phyloP scores from a whole-genome alignment of 805 yeast species.

The Scheffersomyces lignosus region DNA sequence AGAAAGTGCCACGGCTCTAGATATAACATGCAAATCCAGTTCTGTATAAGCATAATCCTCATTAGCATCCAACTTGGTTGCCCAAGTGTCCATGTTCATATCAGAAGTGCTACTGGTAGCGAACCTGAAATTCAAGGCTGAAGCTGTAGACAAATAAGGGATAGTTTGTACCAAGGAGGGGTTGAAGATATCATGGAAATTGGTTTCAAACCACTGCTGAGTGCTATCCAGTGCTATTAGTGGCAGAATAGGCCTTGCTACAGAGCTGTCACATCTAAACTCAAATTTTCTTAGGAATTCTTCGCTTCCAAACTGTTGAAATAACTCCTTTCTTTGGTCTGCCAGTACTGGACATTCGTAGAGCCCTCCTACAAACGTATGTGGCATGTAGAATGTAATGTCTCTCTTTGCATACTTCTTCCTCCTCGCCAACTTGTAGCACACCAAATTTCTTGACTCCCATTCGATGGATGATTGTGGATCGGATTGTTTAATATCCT shows the following conservation, averaged over 20 bases:
- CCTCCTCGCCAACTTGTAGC: constrained; percentile 59
- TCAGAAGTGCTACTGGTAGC: constrained; percentile 29
- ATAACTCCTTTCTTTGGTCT: constrained; percentile 20
- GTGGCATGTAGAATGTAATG: constrained; percentile 51
- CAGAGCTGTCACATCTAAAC: constrained; percentile 33
- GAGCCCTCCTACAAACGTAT: constrained; percentile 63
- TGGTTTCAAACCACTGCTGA: constrained; percentile 44
- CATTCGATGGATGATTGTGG: constrained; percentile 22
- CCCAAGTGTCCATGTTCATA: constrained; percentile 43
- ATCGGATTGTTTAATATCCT: constrained; percentile 14
- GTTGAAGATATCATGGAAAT: constrained; percentile 13
- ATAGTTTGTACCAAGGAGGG: constrained; percentile 44
- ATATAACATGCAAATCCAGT: constrained; percentile 34
- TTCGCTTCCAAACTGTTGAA: constrained; percentile 12
- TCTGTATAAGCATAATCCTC: constrained; percentile 48
- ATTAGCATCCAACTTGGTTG: constrained; percentile 43
- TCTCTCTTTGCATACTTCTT: constrained; percentile 49
- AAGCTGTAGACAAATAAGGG: constrained; percentile 60
- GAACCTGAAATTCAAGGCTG: constrained; percentile 36
- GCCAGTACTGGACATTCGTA: constrained; percentile 48
- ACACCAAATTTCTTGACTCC: constrained; percentile 33
- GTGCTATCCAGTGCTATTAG: constrained; percentile 57
- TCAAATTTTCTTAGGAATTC: constrained; percentile 16
- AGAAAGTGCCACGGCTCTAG: constrained; percentile 20
- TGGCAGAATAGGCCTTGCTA: constrained; percentile 52